phyloP scores from a whole-genome alignment of 1,284 basidiomycete genomes.

The Ganoderma sinense region DNA sequence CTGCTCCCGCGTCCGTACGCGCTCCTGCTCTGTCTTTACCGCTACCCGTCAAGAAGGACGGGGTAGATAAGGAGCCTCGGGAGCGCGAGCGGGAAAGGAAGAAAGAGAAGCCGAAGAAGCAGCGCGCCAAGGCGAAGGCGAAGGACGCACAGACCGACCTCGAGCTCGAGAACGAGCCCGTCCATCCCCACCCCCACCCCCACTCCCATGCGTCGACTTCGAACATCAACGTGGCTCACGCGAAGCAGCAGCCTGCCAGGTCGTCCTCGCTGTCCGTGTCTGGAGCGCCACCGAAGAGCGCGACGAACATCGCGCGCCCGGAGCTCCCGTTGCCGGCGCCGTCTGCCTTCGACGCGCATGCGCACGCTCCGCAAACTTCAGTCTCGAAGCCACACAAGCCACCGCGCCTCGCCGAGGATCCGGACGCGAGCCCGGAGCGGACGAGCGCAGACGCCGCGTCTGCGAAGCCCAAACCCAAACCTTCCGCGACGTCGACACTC shows the following conservation, averaged over 20 bases:
- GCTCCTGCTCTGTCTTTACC: conserved; percentile 1
- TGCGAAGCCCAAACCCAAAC: not conserved
- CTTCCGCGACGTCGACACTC: not conserved
- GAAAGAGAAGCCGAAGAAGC: conserved; percentile 20
- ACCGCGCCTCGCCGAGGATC: not conserved
- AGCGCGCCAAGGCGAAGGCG: conserved; percentile 6
- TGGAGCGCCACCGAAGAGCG: conserved; percentile 21
- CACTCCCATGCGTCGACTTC: not conserved
- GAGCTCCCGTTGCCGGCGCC: not conserved
- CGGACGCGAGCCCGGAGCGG: not conserved
- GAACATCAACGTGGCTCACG: not conserved
- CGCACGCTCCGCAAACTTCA: not conserved
- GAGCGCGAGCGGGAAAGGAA: conserved; percentile 8
- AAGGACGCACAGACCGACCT: conserved; percentile 5
- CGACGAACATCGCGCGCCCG: conserved; percentile 26
- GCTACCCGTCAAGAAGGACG: conserved; percentile 13
- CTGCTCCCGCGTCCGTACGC: not conserved
- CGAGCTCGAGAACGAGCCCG: conserved; percentile 25
- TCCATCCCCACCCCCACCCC: not conserved
- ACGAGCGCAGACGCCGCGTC: not conserved
- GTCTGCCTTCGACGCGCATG: not conserved
- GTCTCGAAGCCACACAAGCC: not conserved
- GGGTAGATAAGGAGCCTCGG: conserved; percentile 4
- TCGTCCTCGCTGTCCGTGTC: not conserved
- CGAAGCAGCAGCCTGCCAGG: not conserved